Conservation (phyloP, 2,329 filamentous ascomycete genomes). For the Rachicladosporium sp. region DNA sequence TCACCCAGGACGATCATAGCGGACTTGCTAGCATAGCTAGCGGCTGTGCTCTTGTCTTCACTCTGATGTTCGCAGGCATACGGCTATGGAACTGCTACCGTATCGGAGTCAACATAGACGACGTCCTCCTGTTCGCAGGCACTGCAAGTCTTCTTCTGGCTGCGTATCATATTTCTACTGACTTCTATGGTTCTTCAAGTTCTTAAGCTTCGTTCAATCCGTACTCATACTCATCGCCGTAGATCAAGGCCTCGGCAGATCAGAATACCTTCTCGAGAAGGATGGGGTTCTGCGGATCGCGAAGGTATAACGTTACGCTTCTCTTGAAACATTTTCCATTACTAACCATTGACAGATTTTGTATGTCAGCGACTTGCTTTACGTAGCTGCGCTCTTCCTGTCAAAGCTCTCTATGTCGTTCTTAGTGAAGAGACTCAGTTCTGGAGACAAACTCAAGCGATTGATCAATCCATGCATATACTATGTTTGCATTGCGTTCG, state of each 20-base stretch:
- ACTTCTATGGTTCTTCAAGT: neutral
- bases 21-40: slow-evolving; percentile 1
- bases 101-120: slow-evolving; percentile 1
- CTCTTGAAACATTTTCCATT: neutral
- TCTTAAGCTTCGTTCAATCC: slow-evolving; percentile 1
- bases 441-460: neutral
- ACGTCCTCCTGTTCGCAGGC: neutral
- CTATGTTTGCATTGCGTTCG: neutral
- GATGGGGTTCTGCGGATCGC: neutral
- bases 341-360: neutral
- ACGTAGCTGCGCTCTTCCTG: neutral
- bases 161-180: neutral
- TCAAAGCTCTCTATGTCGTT: slow-evolving; percentile 1
- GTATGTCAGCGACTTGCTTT: slow-evolving; percentile 4
- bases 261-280: neutral
- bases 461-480: neutral
- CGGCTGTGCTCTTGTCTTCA: slow-evolving; percentile 1
- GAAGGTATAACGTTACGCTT: neutral
- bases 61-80: slow-evolving; percentile 1
- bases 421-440: neutral
- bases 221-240: slow-evolving; percentile 1
- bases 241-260: slow-evolving; percentile 2
- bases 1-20: slow-evolving; percentile 1
- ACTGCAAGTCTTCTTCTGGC: neutral
- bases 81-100: slow-evolving; percentile 1